These are phyloP conservation scores for Aspergillus saccharolyticus DNA, from an alignment of 495 filamentous ascomycete species.

Conservation along the genomic window DNA sequence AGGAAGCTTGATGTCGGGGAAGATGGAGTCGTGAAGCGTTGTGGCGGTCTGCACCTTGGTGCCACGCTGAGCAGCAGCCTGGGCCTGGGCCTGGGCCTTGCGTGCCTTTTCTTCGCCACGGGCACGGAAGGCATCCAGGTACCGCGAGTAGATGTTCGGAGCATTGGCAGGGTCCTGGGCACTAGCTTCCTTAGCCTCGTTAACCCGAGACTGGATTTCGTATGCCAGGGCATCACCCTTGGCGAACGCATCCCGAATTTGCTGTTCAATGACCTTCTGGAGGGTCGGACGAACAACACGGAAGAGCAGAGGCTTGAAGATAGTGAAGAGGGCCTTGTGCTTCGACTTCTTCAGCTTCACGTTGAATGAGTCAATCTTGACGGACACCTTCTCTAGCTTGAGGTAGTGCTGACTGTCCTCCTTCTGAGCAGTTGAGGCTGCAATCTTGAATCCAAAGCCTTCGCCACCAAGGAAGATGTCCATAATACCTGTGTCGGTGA, in stretches of 20 bases:
- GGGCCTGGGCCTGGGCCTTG: constrained; percentile 62
- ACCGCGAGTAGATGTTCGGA: constrained; percentile 83
- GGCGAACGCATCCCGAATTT: constrained; percentile 72
- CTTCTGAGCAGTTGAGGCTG: constrained; percentile 74
- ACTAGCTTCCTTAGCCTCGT: constrained; percentile 62
- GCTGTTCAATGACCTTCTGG: constrained; percentile 81
- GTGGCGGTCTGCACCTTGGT: constrained; percentile 73
- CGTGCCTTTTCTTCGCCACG: constrained; percentile 67
- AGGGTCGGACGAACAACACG: constrained; percentile 77
- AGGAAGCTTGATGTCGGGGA: constrained; percentile 81
- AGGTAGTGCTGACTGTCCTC: constrained; percentile 77
- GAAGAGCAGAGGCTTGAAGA: constrained; percentile 86
- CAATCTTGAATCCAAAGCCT: constrained; percentile 89
- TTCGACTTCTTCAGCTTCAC: constrained; percentile 92
- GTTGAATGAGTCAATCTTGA: constrained; percentile 77
- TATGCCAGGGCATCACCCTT: constrained; percentile 65
- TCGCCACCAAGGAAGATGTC: constrained; percentile 85
- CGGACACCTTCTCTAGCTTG: constrained; percentile 85
- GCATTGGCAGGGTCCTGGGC: constrained; percentile 68
- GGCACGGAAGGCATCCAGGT: constrained; percentile 70
- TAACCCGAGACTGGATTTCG: constrained; percentile 75
- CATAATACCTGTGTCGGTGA: constrained; percentile 85
- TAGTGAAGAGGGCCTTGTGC: constrained; percentile 82
- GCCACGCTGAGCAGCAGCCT: constrained; percentile 52
- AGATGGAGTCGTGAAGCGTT: constrained; percentile 85